These are phyloP conservation scores for Fusarium udum DNA, from an alignment of 2,329 filamentous ascomycete species.

Conservation along the genomic window DNA sequence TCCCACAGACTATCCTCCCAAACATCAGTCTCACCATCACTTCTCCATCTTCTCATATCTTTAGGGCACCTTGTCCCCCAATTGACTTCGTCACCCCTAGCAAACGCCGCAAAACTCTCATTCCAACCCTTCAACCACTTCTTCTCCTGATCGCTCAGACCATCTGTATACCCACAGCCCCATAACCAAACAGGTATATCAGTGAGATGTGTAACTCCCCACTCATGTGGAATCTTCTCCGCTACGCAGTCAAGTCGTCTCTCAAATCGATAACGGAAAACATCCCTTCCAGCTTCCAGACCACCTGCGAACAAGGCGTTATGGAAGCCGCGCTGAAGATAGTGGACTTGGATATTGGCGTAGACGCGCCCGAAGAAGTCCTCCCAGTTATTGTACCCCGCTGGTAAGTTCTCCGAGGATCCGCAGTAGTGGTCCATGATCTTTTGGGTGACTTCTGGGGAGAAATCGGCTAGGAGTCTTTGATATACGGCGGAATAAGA, in stretches of 20 bases:
- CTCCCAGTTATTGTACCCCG: not conserved
- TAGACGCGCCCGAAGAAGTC: not conserved
- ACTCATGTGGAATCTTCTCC: not conserved
- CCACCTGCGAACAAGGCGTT: not conserved
- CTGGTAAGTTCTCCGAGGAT: not conserved
- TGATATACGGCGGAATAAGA: not conserved
- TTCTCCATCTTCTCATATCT: not conserved
- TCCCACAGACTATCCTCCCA: not conserved
- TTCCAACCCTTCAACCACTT: not conserved
- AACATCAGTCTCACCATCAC: not conserved
- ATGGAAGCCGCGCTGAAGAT: not conserved
- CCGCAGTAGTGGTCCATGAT: not conserved
- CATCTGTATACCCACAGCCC: accelerated
- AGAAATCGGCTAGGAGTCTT: not conserved
- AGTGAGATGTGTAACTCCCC: not conserved
- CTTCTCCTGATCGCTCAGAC: not conserved
- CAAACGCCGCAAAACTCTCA: not conserved
- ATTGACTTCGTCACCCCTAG: not conserved
- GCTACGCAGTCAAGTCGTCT: not conserved
- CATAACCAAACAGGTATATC: not conserved
- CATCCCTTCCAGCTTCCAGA: not conserved
- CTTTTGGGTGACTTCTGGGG: not conserved
- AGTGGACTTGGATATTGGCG: not conserved
- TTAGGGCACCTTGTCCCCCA: accelerated
- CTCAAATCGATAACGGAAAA: not conserved